Evolutionary conservation across 495 filamentous ascomycete species (phyloP), one percentile per base, ranked within the genome.

Genomic region (Geopyxis carbonaria): DNA sequence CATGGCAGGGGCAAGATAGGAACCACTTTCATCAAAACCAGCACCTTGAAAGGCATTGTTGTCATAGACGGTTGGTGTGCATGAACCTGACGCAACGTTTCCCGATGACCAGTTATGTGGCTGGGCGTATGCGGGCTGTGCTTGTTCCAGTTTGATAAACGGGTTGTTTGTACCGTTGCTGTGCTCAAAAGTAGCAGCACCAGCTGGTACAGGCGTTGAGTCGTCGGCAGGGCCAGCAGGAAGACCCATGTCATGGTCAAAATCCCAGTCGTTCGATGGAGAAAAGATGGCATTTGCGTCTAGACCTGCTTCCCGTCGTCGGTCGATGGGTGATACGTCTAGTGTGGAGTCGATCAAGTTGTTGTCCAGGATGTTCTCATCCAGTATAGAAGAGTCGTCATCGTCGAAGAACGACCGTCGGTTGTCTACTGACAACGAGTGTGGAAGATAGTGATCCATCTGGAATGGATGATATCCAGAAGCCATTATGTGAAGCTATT

Each of bases 331-430:
- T 30, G 78, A 75, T 60, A 82, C 71, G 47, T 80, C 75, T 48
- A 82, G 63, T 23, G 74, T 71, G 11, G 71, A 72, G 53, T 76
- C 72, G 55, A 66, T 68, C 54, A 66, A 69, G 47, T 52, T 61
- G 55, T 62, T 68, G 57, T 85, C 81, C 45, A 87, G 69, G 55
- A 86, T 86, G 63, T 79, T 76, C 31, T 87, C 79, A 61, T 91
- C 82, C 46, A 91, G 64, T 58, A 85, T 77, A 57, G 70, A 78
- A 59, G 72, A 69, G 53, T 83, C 78, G 61, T 87, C 80, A 43
- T 86, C 80, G 45, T 85, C 79, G 45, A 76, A 70, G 63, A 65
- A 75, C 47, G 51, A 54, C 39, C 52, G 42, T 24, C 51, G 45
- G 42, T 40, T 47, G 34, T 56, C 52, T n/a, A 55, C 42, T 19